Percentiles rank a stretch among this genome's conserved stretches.
These are phyloP conservation scores for Gossypium stocksii DNA, from an alignment of 345 rosid genomes.

Conservation along the genomic window DNA sequence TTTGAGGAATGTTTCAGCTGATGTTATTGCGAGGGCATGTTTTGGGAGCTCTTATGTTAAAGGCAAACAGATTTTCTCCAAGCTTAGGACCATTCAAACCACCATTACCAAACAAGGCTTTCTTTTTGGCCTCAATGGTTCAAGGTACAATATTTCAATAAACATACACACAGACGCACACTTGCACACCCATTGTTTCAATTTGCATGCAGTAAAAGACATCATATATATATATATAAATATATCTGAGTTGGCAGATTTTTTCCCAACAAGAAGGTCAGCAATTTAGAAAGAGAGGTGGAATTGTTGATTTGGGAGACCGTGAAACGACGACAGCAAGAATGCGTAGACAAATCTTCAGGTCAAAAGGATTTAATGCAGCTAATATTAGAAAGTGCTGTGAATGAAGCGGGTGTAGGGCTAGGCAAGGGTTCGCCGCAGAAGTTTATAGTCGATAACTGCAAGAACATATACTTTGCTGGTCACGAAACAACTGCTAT, in stretches of 20 bases:
- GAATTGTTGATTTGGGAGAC: constrained; percentile 68
- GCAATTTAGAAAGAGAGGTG: constrained; percentile 51
- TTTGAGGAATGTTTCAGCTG: constrained; percentile 41
- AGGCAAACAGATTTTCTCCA: constrained; percentile 50
- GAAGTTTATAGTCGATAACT: constrained; percentile 69
- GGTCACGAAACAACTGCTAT: constrained; percentile 77
- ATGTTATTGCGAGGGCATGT: constrained; percentile 51
- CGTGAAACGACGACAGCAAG: constrained; percentile 46
- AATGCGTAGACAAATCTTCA: constrained; percentile 28
- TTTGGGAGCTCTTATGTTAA: constrained; percentile 48
- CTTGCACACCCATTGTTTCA: not conserved
- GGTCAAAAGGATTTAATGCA: constrained; percentile 64
- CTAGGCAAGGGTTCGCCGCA: constrained; percentile 38
- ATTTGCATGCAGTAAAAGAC: not conserved
- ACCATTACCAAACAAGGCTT: constrained; percentile 30
- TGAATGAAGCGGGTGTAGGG: constrained; percentile 20
- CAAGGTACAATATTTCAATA: constrained; percentile 16
- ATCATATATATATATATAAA: not conserved
- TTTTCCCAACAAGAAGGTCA: constrained; percentile 36
- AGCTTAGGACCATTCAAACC: constrained; percentile 42
- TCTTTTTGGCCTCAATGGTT: constrained; percentile 17
- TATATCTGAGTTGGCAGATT: constrained; percentile 17
- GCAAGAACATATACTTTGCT: constrained; percentile 79
- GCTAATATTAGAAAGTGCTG: constrained; percentile 57
- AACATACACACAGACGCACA: not conserved